phyloP scores from a whole-genome alignment of 805 yeast genomes.

The Metschnikowia shivogae region DNA sequence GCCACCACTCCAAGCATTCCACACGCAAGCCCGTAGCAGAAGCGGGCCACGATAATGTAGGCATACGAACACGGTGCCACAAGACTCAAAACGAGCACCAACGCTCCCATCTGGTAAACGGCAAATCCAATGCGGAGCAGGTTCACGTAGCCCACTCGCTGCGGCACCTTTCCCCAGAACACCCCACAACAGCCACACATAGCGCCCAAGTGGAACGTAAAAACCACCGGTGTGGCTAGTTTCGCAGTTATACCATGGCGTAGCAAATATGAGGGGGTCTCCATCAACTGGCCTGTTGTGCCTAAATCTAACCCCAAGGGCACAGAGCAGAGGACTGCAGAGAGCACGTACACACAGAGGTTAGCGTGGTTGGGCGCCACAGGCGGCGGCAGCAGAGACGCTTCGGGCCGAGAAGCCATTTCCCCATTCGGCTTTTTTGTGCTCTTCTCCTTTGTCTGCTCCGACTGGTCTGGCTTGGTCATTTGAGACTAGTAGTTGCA shows the following conservation, averaged over 20 bases:
- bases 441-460: no score
- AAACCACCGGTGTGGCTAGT: conserved; percentile 4
- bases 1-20: conserved; percentile 13
- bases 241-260: conserved; percentile 6
- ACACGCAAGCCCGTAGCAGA: conserved; percentile 6
- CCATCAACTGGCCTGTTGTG: conserved; percentile 12
- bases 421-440: not conserved
- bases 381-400: not conserved
- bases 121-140: conserved; percentile 3
- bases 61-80: conserved; percentile 2
- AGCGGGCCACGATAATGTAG: conserved; percentile 4
- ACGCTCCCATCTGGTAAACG: conserved; percentile 3
- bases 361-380: not conserved
- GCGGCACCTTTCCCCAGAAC: not conserved
- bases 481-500: not conserved
- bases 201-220: conserved; percentile 9
- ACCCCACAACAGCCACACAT: conserved; percentile 8
- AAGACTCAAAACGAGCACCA: conserved; percentile 1
- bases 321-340: conserved; percentile 7
- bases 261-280: conserved; percentile 8
- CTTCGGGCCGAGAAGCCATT: no score
- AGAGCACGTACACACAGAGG: conserved; percentile 4
- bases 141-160: conserved; percentile 6
- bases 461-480: no score
- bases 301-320: conserved; percentile 15